Conservation (phyloP, 2,329 filamentous ascomycete genomes). For the Ascomycota sp. region DNA sequence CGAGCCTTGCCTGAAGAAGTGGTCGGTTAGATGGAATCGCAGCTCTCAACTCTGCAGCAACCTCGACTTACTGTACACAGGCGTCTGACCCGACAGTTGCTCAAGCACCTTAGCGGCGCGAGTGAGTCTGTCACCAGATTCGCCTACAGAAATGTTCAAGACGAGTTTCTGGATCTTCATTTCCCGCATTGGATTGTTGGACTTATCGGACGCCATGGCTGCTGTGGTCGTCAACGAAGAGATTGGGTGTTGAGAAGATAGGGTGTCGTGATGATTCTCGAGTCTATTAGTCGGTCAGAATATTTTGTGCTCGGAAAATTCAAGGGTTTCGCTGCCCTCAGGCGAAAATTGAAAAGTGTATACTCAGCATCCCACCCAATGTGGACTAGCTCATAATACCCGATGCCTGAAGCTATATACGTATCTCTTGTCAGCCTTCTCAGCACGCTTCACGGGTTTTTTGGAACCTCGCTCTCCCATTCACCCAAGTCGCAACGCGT, state of each 20-base stretch:
- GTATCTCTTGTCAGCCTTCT: constrained; percentile 13
- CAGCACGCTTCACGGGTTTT: constrained; percentile 26
- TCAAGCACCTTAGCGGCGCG: constrained; percentile 99
- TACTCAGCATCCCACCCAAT: neutral
- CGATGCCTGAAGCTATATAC: constrained; percentile 12
- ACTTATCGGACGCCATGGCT: constrained; percentile 52
- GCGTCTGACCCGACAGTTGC: constrained; percentile 98
- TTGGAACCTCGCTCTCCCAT: constrained; percentile 18
- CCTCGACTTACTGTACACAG: constrained; percentile 74
- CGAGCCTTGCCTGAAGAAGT: constrained; percentile 70
- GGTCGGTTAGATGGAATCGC: no score
- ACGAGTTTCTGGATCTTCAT: constrained; percentile 98
- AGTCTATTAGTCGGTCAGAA: constrained; percentile 7
- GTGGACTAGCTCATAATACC: constrained; percentile 11
- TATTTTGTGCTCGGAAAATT: constrained; percentile 17
- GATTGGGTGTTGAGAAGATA: constrained; percentile 13
- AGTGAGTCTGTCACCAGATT: constrained; percentile 99
- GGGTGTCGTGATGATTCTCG: constrained; percentile 6
- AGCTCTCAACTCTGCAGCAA: constrained; percentile 2
- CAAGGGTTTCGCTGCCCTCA: constrained; percentile 22
- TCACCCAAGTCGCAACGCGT: constrained; percentile 22
- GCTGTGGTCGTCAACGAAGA: constrained; percentile 15
- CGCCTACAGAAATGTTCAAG: constrained; percentile 98
- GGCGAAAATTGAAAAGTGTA: constrained; percentile 10
- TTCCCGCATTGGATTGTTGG: constrained; percentile 97